phyloP scores from a whole-genome alignment of 140 eudicot species.

The Eryngium alpinum region DNA sequence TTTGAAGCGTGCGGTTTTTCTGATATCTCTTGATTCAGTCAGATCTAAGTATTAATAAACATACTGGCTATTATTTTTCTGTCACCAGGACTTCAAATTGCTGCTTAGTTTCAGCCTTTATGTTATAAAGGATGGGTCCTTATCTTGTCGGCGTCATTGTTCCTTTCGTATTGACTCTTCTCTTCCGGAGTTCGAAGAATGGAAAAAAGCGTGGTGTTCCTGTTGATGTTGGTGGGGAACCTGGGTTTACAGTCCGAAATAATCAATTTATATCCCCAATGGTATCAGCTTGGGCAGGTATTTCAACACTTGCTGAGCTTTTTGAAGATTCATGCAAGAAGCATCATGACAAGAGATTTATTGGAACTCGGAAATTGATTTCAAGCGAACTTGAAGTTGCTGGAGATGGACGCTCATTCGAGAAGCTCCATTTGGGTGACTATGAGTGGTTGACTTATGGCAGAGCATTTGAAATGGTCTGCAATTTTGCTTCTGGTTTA shows the following conservation, averaged over 20 bases:
- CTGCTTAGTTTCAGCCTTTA: conserved; percentile 1
- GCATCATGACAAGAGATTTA: conserved; percentile 47
- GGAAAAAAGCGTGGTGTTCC: conserved; percentile 59
- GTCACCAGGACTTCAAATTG: neutral
- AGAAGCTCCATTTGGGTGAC: conserved; percentile 93
- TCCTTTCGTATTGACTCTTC: conserved; percentile 65
- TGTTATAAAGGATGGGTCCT: conserved; percentile 44
- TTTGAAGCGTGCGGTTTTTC: neutral
- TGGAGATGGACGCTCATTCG: conserved; percentile 69
- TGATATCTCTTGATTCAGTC: neutral
- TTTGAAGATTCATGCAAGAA: conserved; percentile 78
- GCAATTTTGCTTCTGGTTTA: conserved; percentile 84
- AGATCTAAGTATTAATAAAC: neutral
- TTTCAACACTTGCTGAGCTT: conserved; percentile 83
- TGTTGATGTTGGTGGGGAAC: conserved; percentile 70
- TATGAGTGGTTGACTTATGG: conserved; percentile 82
- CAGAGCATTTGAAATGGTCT: conserved; percentile 58
- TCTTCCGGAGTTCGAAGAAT: conserved; percentile 43
- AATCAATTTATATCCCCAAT: conserved; percentile 62
- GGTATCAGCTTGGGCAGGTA: conserved; percentile 78
- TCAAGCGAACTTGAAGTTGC: conserved; percentile 51
- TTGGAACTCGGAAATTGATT: conserved; percentile 72
- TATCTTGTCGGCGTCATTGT: conserved; percentile 68
- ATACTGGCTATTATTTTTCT: neutral
- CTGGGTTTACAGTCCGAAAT: conserved; percentile 76